Conservation (phyloP, 2,329 filamentous ascomycete genomes). For the Colletotrichum scovillei region DNA sequence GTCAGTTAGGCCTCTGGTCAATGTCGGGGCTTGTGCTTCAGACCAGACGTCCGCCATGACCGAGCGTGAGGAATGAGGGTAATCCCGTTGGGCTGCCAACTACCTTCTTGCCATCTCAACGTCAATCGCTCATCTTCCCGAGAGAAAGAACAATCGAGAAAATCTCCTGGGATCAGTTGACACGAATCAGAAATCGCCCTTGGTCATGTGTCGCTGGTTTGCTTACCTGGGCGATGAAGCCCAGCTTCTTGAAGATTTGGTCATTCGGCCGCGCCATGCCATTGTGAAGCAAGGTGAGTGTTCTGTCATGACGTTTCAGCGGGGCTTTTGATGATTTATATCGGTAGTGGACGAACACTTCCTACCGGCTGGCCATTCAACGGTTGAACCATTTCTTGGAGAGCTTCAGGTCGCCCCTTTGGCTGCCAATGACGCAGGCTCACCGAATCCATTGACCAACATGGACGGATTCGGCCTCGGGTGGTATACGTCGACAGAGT, state of each 20-base stretch:
- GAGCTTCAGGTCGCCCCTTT: conserved; percentile 10
- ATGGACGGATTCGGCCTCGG: conserved; percentile 30
- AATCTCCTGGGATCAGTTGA: not conserved
- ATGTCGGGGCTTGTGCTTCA: not conserved
- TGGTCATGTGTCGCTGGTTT: conserved; percentile 28
- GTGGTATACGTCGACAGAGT: conserved; percentile 17
- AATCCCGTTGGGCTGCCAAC: no score
- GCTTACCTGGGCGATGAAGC: conserved; percentile 26
- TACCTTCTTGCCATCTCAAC: not conserved
- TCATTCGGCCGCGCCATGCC: conserved; percentile 23
- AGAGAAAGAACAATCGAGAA: no score
- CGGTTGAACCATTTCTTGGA: not conserved
- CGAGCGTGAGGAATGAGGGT: not conserved
- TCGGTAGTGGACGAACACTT: conserved; percentile 25
- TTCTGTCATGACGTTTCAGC: no score
- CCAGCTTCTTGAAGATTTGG: conserved; percentile 24
- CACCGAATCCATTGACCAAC: conserved; percentile 23
- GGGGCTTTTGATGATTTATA: not conserved
- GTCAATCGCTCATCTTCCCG: no score
- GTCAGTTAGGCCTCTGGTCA: not conserved
- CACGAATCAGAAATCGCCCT: not conserved
- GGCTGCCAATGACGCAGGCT: conserved; percentile 19
- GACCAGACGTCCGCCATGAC: not conserved
- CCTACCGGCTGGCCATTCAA: conserved; percentile 9
- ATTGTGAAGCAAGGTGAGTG: conserved; percentile 29